These are phyloP conservation scores for Gentiana dahurica DNA, from an alignment of 257 asterid genomes.

Conservation along the genomic window DNA sequence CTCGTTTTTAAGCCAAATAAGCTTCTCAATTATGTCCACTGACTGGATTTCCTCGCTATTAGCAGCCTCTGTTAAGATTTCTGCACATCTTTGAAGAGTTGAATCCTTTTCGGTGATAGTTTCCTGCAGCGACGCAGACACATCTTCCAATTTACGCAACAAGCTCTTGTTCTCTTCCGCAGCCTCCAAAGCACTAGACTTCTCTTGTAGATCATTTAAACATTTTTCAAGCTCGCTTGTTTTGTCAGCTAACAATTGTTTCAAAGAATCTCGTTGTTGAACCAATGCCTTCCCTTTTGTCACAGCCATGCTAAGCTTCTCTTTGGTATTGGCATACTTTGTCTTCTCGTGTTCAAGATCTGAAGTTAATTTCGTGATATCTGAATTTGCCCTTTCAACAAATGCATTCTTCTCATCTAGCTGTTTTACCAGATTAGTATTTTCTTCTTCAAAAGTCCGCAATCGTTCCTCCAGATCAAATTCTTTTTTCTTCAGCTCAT, in stretches of 20 bases:
- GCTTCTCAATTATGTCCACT: conserved; percentile 42
- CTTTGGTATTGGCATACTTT: conserved; percentile 71
- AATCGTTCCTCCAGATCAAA: conserved; percentile 35
- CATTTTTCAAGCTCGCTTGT: conserved; percentile 52
- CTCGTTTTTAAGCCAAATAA: conserved; percentile 61
- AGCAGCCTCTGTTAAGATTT: conserved; percentile 43
- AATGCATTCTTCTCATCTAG: conserved; percentile 43
- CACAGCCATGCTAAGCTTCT: conserved; percentile 97
- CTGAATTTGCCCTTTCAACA: conserved; percentile 47
- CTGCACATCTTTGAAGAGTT: conserved; percentile 53
- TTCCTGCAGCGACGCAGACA: conserved; percentile 52
- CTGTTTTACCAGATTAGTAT: conserved; percentile 46
- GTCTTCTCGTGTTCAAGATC: conserved; percentile 77
- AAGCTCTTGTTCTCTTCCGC: conserved; percentile 48
- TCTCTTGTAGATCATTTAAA: conserved; percentile 55
- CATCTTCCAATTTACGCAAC: conserved; percentile 36
- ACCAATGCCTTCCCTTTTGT: conserved; percentile 97
- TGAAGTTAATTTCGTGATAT: conserved; percentile 44
- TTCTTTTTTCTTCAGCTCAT: conserved; percentile 49
- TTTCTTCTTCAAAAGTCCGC: conserved; percentile 47
- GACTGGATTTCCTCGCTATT: conserved; percentile 35
- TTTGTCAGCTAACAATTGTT: conserved; percentile 73
- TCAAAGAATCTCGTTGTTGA: conserved; percentile 81
- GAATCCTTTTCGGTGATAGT: conserved; percentile 53
- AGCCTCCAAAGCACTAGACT: conserved; percentile 57